These are phyloP conservation scores for Solanum habrochaites DNA, from an alignment of 257 asterid genomes.

Conservation along the genomic window DNA sequence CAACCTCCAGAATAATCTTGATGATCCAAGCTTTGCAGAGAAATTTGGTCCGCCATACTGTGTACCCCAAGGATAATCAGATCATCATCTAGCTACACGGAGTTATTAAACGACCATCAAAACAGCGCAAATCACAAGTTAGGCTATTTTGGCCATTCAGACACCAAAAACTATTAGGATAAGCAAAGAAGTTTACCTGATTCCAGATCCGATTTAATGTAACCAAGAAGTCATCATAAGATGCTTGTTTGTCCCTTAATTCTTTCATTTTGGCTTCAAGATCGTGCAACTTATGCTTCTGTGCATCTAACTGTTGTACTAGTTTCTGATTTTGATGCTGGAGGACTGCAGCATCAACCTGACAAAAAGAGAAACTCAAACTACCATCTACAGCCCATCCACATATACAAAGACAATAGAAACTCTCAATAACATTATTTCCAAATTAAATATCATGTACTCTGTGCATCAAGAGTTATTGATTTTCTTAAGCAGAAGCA, in stretches of 20 bases:
- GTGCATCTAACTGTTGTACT: constrained; percentile 79
- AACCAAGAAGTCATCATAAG: constrained; percentile 60
- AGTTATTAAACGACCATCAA: constrained; percentile 5
- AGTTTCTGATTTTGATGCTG: constrained; percentile 94
- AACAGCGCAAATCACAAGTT: constrained; percentile 1
- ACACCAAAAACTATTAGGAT: neutral
- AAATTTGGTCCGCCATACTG: constrained; percentile 51
- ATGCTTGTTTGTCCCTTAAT: constrained; percentile 57
- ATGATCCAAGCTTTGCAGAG: constrained; percentile 44
- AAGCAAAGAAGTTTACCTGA: constrained; percentile 40
- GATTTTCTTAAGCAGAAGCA: neutral
- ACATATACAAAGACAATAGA: neutral
- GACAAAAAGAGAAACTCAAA: constrained; percentile 4
- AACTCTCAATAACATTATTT: neutral
- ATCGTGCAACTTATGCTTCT: constrained; percentile 65
- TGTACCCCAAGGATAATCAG: constrained; percentile 62
- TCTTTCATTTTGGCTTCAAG: constrained; percentile 69
- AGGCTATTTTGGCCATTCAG: neutral
- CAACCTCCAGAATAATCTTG: constrained; percentile 66
- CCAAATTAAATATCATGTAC: neutral
- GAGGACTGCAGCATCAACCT: constrained; percentile 95
- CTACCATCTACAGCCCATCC: neutral
- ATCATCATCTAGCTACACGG: constrained; percentile 65
- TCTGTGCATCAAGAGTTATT: neutral
- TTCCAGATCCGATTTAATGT: constrained; percentile 76